Evolutionary conservation across 1,284 basidiomycete genomes (phyloP).

Genomic region (Trichosporon faecale): DNA sequence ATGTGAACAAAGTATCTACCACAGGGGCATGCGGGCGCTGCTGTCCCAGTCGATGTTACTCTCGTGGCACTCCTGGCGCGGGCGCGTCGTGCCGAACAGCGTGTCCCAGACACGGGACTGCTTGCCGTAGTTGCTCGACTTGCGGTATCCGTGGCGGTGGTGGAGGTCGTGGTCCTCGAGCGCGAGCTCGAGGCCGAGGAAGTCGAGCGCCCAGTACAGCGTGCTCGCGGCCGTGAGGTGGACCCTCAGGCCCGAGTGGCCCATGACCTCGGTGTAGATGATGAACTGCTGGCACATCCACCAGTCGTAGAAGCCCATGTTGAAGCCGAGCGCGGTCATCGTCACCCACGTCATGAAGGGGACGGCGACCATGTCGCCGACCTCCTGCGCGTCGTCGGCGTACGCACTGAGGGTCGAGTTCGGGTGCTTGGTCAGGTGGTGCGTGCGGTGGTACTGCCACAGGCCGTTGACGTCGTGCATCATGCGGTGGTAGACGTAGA

Average conservation of each 20-base stretch:
- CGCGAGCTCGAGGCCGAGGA: conserved; percentile 11
- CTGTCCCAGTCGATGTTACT: conserved; percentile 9
- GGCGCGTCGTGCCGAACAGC: conserved; percentile 10
- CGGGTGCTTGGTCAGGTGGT: conserved; percentile 17
- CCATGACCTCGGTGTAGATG: conserved; percentile 14
- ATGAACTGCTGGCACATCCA: conserved; percentile 16
- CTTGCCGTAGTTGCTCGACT: conserved; percentile 16
- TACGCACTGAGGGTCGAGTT: conserved; percentile 12
- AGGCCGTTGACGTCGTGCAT: conserved; percentile 16
- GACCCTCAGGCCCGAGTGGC: conserved; percentile 11
- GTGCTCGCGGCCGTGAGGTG: conserved; percentile 11
- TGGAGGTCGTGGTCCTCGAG: conserved; percentile 16
- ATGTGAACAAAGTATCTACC: not conserved
- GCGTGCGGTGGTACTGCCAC: conserved; percentile 15
- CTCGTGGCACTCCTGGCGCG: conserved; percentile 10
- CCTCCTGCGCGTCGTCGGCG: conserved; percentile 12
- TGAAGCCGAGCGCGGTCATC: conserved; percentile 7
- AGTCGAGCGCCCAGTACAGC: not conserved
- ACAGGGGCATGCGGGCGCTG: not conserved
- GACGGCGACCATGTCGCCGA: conserved; percentile 9
- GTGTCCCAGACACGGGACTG: conserved; percentile 15
- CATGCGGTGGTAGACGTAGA: conserved; percentile 15
- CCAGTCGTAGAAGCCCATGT: conserved; percentile 14
- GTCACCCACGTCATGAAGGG: conserved; percentile 9
- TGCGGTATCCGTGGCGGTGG: conserved; percentile 16